Evolutionary conservation across 2,329 filamentous ascomycete species (phyloP), one percentile per base, ranked within the genome.

Genomic region (Lachnellula occidentalis): DNA sequence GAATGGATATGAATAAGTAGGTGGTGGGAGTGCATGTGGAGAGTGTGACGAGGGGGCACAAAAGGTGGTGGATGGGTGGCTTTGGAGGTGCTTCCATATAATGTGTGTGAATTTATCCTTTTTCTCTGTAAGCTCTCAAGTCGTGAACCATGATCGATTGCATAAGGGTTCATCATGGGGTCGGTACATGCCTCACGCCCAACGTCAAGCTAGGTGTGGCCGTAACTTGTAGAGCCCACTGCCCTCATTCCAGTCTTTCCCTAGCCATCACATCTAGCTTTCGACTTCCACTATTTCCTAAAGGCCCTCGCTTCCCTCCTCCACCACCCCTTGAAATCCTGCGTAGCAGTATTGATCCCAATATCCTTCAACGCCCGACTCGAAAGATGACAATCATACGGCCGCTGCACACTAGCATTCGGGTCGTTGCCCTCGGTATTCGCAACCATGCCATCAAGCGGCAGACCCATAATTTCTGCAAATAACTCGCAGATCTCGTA

Each of bases 301-400:
- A 82, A 86, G 34, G 82, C 82, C 58, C 76, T 74, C 50, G 82
- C 74, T 64, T 85, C 77, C 58, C 82, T 76, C 65, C 80, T 78
- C 91, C 91, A 96, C 91, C 91, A 96, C 15, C 77, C 84, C 45
- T 75, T 75, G 69, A 96, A 96, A 63, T 91, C 81, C 65, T 85
- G 80, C 0, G 89, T 90, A 45, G 79, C 75, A 53, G 92, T 82
- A 66, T 88, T 79, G 59, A 96, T 88, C 0, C 83, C 89, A 58
- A 95, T 68, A 14, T 89, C 82, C 69, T 81, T 81, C 60, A 96
- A 72, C 39, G 76, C 82, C 70, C 80, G 81, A 8, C 88, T 96
- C 64, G 88, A 91, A 45, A 96, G 75, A 71, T 96, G 90, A 64
- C 88, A 92, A 72, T 96, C 90, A 67, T 89, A 96, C 12, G 92